Evolutionary conservation across 345 rosid species (phyloP).

Genomic region (Brassica juncea): DNA sequence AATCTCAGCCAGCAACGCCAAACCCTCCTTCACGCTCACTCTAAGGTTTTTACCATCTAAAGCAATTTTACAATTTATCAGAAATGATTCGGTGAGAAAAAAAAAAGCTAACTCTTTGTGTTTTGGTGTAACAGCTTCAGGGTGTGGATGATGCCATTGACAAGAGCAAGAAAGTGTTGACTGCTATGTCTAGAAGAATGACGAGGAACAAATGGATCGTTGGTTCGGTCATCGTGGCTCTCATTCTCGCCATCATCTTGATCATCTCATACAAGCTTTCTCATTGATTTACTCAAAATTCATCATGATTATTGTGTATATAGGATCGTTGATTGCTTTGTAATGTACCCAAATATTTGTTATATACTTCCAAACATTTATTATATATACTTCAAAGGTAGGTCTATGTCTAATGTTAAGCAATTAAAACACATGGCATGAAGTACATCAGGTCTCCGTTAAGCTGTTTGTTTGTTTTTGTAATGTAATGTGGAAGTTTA

Average conservation of each 20-base stretch:
- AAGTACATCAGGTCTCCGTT: conserved; percentile 57
- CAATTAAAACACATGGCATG: conserved; percentile 8
- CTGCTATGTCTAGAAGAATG: conserved; percentile 73
- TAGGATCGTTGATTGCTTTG: conserved; percentile 24
- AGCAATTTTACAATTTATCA: not conserved
- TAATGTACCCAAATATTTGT: not conserved
- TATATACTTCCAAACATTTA: no score
- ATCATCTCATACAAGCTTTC: conserved; percentile 62
- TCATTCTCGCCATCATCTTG: conserved; percentile 22
- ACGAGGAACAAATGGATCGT: conserved; percentile 78
- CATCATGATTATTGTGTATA: conserved; percentile 19
- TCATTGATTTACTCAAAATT: conserved; percentile 27
- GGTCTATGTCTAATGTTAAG: no score
- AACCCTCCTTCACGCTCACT: conserved; percentile 79
- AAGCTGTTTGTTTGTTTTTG: not conserved
- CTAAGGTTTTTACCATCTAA: conserved; percentile 44
- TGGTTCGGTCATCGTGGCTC: conserved; percentile 60
- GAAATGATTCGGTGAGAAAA: not conserved
- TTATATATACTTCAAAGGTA: no score
- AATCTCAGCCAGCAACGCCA: conserved; percentile 89
- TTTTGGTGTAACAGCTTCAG: conserved; percentile 52
- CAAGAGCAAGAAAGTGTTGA: conserved; percentile 79
- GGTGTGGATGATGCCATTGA: conserved; percentile 62
- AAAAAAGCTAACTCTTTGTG: not conserved
- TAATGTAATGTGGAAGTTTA: not conserved